phyloP scores from a whole-genome alignment of 352 stramenopile genomes.

The Pythium rhizo-oryzae region DNA sequence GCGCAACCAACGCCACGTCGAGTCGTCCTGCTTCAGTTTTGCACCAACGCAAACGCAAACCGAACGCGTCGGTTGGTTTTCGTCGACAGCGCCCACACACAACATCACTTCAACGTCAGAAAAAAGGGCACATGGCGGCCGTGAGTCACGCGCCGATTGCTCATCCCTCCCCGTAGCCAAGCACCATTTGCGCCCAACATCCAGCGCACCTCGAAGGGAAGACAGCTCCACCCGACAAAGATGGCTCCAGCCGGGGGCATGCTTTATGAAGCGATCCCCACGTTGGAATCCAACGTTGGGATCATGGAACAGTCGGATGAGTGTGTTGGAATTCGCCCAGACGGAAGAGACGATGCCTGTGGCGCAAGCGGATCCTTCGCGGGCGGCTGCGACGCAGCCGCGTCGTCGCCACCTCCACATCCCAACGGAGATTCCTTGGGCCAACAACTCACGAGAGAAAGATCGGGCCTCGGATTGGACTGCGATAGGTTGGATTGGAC shows the following conservation, averaged over 20 bases:
- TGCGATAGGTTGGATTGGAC: constrained; percentile 15
- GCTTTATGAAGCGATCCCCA: too few species aligned
- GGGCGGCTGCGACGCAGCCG: not conserved
- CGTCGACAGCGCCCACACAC: constrained; percentile 13
- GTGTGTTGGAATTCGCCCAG: not conserved
- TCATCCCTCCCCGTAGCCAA: constrained; percentile 11
- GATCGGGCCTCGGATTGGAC: not conserved
- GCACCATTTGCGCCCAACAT: not conserved
- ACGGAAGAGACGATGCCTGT: not conserved
- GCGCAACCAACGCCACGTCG: not conserved
- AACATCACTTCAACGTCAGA: constrained; percentile 27
- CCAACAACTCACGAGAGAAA: not conserved
- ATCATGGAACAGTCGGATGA: not conserved
- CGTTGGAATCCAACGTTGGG: too few species aligned
- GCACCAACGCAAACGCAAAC: too few species aligned
- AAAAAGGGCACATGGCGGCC: constrained; percentile 9
- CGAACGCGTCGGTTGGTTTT: not conserved
- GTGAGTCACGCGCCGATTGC: constrained; percentile 16
- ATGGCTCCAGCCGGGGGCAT: not conserved
- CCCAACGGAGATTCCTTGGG: not conserved
- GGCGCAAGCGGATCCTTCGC: constrained; percentile 2
- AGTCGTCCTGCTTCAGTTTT: not conserved
- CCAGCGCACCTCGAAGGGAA: too few species aligned
- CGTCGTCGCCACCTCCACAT: not conserved
- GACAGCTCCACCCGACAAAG: not conserved